Evolutionary conservation across 371 early-diverging fungal genomes (phyloP).

Genomic region (Dichotomocladium elegans): DNA sequence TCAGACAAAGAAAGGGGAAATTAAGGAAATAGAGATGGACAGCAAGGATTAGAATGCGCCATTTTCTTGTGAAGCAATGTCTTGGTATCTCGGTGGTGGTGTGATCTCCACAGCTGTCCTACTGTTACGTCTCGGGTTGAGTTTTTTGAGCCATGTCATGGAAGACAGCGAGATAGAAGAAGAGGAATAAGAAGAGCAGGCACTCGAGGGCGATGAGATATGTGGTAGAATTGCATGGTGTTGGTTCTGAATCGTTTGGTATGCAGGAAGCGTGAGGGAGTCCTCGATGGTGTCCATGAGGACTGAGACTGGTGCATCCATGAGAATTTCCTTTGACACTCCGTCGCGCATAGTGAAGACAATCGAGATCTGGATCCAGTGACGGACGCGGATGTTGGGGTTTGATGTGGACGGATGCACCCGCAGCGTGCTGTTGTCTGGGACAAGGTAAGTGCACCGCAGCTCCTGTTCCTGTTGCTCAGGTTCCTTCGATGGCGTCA

Average conservation of each 20-base stretch:
- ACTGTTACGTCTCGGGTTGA: slow-evolving; percentile 6
- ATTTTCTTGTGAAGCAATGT: too few species aligned
- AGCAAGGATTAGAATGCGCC: too few species aligned
- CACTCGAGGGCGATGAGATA: background rate
- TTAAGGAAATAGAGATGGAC: too few species aligned
- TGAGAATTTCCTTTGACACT: slow-evolving; percentile 19
- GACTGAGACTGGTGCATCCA: slow-evolving; percentile 29
- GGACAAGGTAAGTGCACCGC: slow-evolving; percentile 24
- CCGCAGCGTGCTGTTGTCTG: slow-evolving; percentile 27
- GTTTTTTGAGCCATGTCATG: slow-evolving; percentile 7
- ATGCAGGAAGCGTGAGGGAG: slow-evolving; percentile 25
- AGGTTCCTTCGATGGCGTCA: slow-evolving; percentile 10
- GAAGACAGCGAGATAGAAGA: background rate
- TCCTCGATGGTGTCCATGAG: slow-evolving; percentile 19
- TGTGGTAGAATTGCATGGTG: background rate
- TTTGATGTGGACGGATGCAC: slow-evolving; percentile 32
- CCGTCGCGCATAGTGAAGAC: slow-evolving; percentile 17
- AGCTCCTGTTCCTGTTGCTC: slow-evolving; percentile 2
- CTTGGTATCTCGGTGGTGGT: slow-evolving; percentile 8
- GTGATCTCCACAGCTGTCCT: background rate
- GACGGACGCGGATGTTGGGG: slow-evolving; percentile 33
- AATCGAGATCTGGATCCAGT: slow-evolving; percentile 35
- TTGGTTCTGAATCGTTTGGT: slow-evolving; percentile 3
- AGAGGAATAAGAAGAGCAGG: too few species aligned
- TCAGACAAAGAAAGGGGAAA: too few species aligned